Evolutionary conservation across 1,139 yeast genomes (phyloP), one percentile per base, ranked within the genome.

Genomic region (Suhomyces maxii): DNA sequence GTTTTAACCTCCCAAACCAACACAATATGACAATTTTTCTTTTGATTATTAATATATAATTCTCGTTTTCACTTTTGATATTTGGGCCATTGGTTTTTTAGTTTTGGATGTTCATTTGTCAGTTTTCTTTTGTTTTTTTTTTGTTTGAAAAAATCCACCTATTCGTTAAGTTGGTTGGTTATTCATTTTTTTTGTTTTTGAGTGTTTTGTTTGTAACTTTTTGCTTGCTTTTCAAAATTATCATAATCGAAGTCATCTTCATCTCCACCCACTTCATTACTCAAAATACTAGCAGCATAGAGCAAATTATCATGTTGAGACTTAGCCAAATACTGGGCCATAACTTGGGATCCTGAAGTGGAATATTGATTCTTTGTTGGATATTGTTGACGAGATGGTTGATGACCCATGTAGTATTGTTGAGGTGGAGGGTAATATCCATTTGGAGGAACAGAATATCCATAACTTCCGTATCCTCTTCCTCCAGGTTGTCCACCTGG

Each of bases 251-350:
- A 6, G 33, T 38, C 26, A 6, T 46, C 53, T 11, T 52, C 53
- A 7, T 45, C 50, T 4, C 25, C 39, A 7, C 45, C 63, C 25
- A 57, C 59, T 26, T 59, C 57, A 46, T 63, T 60, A 36, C 55
- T 50, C 39, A 79, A 58, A 34, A 80, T 71, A 48, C 75, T 74
- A 2, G 84, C 80, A 6, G 83, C 83, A 59, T 82, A 83, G 54
- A 80, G 64, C 59, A 79, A 65, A 42, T 75, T 78, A 42, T 82
- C 85, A 49, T 81, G 84, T 57, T 84, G 90, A 8, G 85, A 71
- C 59, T 82, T 85, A 11, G 89, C 88, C 55, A 86, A 69, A 58
- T 84, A 86, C 59, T 85, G 90, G 0, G 89, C 86, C 87, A 86
- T 83, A 7, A 85, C 88, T 56, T 83, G 87, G 1, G 87, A 81